These are phyloP conservation scores for Cicer chorassanicum DNA, from an alignment of 306 rosid genomes.

Conservation along the genomic window DNA sequence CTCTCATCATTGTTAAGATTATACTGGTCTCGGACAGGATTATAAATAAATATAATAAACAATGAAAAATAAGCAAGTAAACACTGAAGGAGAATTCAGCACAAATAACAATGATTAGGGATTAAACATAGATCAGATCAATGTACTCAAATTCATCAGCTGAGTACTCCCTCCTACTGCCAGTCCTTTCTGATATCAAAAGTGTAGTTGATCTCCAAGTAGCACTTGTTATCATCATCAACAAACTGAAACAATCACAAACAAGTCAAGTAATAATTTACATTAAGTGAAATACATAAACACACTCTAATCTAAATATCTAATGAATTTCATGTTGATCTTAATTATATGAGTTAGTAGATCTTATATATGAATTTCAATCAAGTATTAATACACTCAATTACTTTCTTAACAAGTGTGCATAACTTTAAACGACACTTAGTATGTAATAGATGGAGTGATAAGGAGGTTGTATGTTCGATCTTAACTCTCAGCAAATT, in stretches of 20 bases:
- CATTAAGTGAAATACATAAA: neutral
- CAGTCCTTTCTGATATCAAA: constrained; percentile 85
- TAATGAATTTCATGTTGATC: neutral
- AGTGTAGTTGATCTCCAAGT: constrained; percentile 89
- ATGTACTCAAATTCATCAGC: neutral
- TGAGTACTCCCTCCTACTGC: constrained; percentile 47
- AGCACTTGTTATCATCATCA: constrained; percentile 91
- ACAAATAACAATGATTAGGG: constrained; percentile 49
- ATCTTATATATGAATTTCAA: no score
- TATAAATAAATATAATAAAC: constrained; percentile 41
- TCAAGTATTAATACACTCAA: no score
- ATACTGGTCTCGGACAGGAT: constrained; percentile 52
- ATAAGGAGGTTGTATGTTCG: no score
- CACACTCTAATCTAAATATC: neutral
- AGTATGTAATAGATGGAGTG: no score
- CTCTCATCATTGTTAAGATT: constrained; percentile 60
- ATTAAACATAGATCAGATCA: constrained; percentile 27
- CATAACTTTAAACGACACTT: no score
- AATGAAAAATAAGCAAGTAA: constrained; percentile 49
- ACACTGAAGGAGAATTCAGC: constrained; percentile 54
- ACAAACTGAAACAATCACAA: constrained; percentile 58
- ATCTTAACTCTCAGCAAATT: no score
- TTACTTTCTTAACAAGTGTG: no score
- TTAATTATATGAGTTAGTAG: neutral
- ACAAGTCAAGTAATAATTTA: neutral